Percentiles rank a stretch among this genome's conserved stretches.
Conservation (phyloP, 1,284 basidiomycete species). For the Apiotrichum sp. region DNA sequence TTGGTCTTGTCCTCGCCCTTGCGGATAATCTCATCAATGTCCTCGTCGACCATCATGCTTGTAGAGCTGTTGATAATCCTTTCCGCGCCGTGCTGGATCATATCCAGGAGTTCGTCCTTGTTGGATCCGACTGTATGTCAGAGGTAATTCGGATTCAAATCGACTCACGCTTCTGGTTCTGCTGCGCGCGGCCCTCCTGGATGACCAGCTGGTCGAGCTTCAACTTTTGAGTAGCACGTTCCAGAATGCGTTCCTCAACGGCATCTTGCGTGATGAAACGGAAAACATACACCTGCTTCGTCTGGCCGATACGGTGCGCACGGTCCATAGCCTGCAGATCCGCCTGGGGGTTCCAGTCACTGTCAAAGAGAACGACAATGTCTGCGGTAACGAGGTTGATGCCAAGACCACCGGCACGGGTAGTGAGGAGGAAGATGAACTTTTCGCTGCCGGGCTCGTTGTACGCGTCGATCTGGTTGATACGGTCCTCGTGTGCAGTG, state of each 20-base stretch:
- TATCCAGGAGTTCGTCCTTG: conserved; percentile 95
- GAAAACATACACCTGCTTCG: conserved; percentile 98
- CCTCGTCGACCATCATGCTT: conserved; percentile 73
- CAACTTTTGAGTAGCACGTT: conserved; percentile 93
- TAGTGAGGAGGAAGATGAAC: conserved; percentile 95
- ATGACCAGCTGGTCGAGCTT: conserved; percentile 95
- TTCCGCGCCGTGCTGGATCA: conserved; percentile 98
- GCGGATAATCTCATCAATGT: conserved; percentile 90
- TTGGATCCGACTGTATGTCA: conserved; percentile 59
- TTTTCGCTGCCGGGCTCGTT: conserved; percentile 92
- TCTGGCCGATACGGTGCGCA: conserved; percentile 97
- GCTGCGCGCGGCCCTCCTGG: conserved; percentile 75
- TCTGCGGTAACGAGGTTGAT: conserved; percentile 97
- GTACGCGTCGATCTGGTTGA: conserved; percentile 93
- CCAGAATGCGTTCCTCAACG: conserved; percentile 95
- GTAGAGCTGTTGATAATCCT: conserved; percentile 77
- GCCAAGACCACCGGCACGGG: conserved; percentile 94
- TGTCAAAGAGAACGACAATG: conserved; percentile 94
- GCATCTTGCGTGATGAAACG: conserved; percentile 93
- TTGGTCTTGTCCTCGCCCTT: conserved; percentile 86
- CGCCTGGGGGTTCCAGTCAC: conserved; percentile 99
- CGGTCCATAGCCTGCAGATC: conserved; percentile 99
- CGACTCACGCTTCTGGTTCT: conserved; percentile 38
- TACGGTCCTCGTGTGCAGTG: conserved; percentile 94
- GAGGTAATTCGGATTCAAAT: conserved; percentile 11